Evolutionary conservation across 163 green algal species (phyloP), one percentile per base, ranked within the genome.

Genomic region (Chlorella variabilis): DNA sequence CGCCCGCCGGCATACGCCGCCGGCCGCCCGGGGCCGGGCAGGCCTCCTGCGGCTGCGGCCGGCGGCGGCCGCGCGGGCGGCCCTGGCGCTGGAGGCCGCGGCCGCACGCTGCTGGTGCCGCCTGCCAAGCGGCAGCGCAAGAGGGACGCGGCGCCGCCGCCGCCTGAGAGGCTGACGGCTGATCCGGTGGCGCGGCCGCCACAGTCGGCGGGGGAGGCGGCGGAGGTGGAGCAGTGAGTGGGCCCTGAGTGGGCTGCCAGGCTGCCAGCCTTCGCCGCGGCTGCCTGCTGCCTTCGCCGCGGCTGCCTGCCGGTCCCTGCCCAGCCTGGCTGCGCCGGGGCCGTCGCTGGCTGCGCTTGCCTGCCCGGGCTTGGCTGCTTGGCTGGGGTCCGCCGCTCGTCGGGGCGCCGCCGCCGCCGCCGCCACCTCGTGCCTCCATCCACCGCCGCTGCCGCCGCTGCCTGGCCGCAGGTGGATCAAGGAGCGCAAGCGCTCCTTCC

Each of bases 401-500:
- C n/a, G n/a, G n/a, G n/a, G n/a, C n/a, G n/a, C n/a, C n/a, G n/a
- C n/a, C n/a, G n/a, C n/a, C n/a, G n/a, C n/a, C n/a, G n/a, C n/a
- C n/a, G n/a, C n/a, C n/a, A n/a, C n/a, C n/a, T n/a, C n/a, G n/a
- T n/a, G n/a, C n/a, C n/a, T n/a, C n/a, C n/a, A n/a, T n/a, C n/a
- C n/a, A n/a, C n/a, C 54, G 54, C 54, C 23, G 23, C 54, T 29
- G 54, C 54, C 23, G 54, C 54, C 23, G 54, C 54, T 33, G 45
- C 39, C 31, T 29, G 36, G 25, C 69, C 9, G 29, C 78, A 84
- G 78, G 62, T 89, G 85, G 85, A 79, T 83, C 41, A 83, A 81
- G 63, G 85, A 89, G 61, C 80, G 85, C n/a, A 83, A 70, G 41
- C 76, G 77, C 17, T 61, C 66, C 71, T 89, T 83, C 48, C 85